Percentiles rank a stretch among this genome's conserved stretches.
phyloP scores from a whole-genome alignment of 257 asterid species.

The Solanum phureja region DNA sequence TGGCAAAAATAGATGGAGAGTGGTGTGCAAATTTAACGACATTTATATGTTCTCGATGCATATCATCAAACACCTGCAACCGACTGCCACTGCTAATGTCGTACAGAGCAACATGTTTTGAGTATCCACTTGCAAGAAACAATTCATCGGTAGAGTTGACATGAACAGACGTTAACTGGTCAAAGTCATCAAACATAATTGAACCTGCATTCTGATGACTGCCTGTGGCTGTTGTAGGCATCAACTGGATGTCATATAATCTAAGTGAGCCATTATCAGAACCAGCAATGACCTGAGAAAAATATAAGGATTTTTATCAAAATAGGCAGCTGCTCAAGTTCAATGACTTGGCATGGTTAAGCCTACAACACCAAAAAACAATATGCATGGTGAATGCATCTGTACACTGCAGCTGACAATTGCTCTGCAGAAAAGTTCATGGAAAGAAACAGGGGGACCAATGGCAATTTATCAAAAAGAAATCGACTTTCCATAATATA shows the following conservation, averaged over 20 bases:
- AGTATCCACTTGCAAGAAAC: slow-evolving; percentile 92
- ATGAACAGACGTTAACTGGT: slow-evolving; percentile 88
- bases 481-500: neutral
- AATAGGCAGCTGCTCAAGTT: neutral
- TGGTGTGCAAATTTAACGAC: slow-evolving; percentile 93
- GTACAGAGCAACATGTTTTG: slow-evolving; percentile 72
- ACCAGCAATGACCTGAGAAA: slow-evolving; percentile 87
- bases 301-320: neutral
- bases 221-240: slow-evolving; percentile 37
- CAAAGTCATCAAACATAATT: slow-evolving; percentile 69
- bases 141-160: slow-evolving; percentile 85
- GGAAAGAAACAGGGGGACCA: neutral
- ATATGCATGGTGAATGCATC: neutral
- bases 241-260: slow-evolving; percentile 50
- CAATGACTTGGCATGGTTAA: neutral
- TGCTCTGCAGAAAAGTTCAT: neutral
- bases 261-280: slow-evolving; percentile 86
- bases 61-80: slow-evolving; percentile 64
- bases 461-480: neutral
- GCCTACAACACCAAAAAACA: neutral
- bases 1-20: slow-evolving; percentile 79
- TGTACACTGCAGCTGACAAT: neutral
- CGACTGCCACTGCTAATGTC: slow-evolving; percentile 67
- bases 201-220: slow-evolving; percentile 25
- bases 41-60: slow-evolving; percentile 82